Conservation (phyloP, 345 rosid species). For the Linum lewisii region DNA sequence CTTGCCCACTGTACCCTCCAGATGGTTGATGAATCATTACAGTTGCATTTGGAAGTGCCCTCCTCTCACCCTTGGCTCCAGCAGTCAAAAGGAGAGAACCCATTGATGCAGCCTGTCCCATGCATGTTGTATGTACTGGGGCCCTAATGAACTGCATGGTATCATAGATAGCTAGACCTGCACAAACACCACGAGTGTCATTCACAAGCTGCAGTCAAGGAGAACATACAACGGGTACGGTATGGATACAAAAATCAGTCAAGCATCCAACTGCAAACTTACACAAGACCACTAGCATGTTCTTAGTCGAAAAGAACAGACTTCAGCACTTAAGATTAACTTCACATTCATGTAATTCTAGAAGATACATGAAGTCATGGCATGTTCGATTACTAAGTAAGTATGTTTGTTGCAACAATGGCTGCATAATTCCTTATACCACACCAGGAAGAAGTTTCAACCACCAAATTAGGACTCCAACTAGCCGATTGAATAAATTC, state of each 20-base stretch:
- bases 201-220: no score
- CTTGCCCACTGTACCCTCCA: conserved; percentile 96
- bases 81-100: conserved; percentile 95
- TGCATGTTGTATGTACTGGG: conserved; percentile 78
- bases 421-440: neutral
- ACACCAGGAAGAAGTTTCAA: neutral
- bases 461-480: neutral
- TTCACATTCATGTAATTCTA: neutral
- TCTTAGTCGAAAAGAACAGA: no score
- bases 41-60: conserved; percentile 85
- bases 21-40: conserved; percentile 99
- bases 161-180: conserved; percentile 96
- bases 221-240: no score
- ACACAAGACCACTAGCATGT: neutral
- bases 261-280: neutral
- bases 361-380: neutral
- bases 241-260: neutral
- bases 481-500: neutral
- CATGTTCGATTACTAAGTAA: neutral
- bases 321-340: neutral
- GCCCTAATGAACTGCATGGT: conserved; percentile 95
- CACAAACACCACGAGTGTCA: neutral
- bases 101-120: conserved; percentile 99
- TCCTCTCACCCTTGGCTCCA: conserved; percentile 83
- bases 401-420: neutral